Percentiles rank a stretch among this genome's conserved stretches.
These are phyloP conservation scores for Pachysandra terminalis DNA, from an alignment of 164 flowering plant genomes.

Conservation along the genomic window DNA sequence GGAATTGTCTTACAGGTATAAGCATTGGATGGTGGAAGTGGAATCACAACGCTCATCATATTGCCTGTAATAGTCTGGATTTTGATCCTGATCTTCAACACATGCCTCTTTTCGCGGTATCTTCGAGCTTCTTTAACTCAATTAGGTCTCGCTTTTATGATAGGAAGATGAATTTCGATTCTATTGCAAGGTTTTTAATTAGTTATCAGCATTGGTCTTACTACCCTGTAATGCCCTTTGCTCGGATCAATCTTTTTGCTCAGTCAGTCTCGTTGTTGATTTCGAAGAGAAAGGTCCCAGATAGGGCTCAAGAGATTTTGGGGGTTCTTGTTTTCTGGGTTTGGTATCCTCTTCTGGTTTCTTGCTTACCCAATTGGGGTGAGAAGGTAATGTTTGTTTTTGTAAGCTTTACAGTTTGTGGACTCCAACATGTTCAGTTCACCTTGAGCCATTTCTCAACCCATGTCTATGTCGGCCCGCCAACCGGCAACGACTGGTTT, in stretches of 20 bases:
- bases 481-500: constrained; percentile 22
- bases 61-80: constrained; percentile 25
- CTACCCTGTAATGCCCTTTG: constrained; percentile 22
- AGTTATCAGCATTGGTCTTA: constrained; percentile 29
- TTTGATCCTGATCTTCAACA: constrained; percentile 28
- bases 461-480: constrained; percentile 18
- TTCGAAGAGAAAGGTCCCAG: constrained; percentile 9
- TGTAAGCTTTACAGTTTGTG: constrained; percentile 16
- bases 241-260: constrained; percentile 19
- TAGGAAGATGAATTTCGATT: constrained; percentile 22
- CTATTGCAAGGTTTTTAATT: constrained; percentile 17
- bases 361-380: constrained; percentile 19
- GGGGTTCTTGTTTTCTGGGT: constrained; percentile 20
- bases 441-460: constrained; percentile 24
- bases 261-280: constrained; percentile 15
- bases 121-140: constrained; percentile 12
- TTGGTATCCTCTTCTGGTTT: constrained; percentile 21
- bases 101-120: constrained; percentile 22
- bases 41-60: constrained; percentile 29
- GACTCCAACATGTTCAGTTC: constrained; percentile 23
- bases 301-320: constrained; percentile 13
- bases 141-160: constrained; percentile 18
- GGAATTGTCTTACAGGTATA: constrained; percentile 21
- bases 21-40: constrained; percentile 32
- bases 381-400: constrained; percentile 18